Percentiles rank a stretch among this genome's conserved stretches.
phyloP scores from a whole-genome alignment of 1,284 basidiomycete species.

The Megacollybia platyphylla region DNA sequence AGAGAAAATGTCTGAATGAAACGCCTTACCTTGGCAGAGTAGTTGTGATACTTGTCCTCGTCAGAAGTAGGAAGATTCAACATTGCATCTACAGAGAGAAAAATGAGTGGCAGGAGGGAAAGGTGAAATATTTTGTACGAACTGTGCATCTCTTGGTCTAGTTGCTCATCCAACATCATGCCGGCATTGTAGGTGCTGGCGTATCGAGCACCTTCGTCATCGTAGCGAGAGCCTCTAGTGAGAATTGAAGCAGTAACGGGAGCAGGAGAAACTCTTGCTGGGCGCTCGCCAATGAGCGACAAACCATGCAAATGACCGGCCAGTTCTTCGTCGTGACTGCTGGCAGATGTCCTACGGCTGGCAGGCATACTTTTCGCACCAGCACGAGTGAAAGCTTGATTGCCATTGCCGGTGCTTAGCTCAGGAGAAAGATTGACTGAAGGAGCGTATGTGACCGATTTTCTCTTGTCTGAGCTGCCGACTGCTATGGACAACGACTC shows the following conservation, averaged over 20 bases:
- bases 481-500: conserved; percentile 53
- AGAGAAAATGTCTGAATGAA: conserved; percentile 5
- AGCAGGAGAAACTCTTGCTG: conserved; percentile 37
- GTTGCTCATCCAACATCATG: conserved; percentile 81
- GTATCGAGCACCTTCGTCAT: conserved; percentile 42
- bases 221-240: conserved; percentile 32
- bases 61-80: conserved; percentile 85
- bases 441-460: conserved; percentile 76
- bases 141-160: conserved; percentile 89
- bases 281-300: conserved; percentile 48
- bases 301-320: conserved; percentile 62
- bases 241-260: conserved; percentile 38
- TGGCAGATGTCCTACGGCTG: conserved; percentile 71
- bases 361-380: conserved; percentile 84
- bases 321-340: conserved; percentile 68
- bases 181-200: conserved; percentile 62
- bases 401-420: conserved; percentile 16
- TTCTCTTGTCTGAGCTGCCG: conserved; percentile 62
- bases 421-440: conserved; percentile 63
- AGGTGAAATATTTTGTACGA: background rate
- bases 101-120: conserved; percentile 9
- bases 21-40: conserved; percentile 50
- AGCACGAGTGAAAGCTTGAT: conserved; percentile 35
- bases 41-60: conserved; percentile 72
- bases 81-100: conserved; percentile 60